Conservation (phyloP, 2,329 filamentous ascomycete genomes). For the Verticillium dahliae region DNA sequence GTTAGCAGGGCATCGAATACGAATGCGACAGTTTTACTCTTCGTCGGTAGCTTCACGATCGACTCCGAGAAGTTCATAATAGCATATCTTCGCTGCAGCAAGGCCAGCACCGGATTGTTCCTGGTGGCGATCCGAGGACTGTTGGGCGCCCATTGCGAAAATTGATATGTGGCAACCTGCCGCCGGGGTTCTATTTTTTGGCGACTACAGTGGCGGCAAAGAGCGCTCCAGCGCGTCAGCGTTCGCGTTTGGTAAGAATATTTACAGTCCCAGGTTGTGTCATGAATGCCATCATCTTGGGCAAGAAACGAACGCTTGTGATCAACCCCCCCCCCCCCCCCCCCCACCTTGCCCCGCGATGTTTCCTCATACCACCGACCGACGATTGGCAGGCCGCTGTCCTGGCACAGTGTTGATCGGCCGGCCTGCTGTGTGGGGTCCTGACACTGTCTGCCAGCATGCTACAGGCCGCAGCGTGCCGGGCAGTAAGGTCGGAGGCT, state of each 20-base stretch:
- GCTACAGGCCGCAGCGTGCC: too few species aligned
- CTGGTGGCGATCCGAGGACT: constrained; percentile 36
- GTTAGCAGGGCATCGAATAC: constrained; percentile 1
- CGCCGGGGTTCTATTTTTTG: too few species aligned
- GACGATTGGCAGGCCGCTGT: too few species aligned
- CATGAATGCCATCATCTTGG: neutral
- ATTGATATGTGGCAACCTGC: too few species aligned
- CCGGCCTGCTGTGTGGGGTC: neutral
- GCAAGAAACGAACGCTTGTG: neutral
- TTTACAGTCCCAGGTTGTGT: neutral
- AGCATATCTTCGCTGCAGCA: constrained; percentile 56
- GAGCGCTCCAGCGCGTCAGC: too few species aligned
- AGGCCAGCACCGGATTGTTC: constrained; percentile 15
- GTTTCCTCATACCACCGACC: neutral
- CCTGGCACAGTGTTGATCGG: neutral
- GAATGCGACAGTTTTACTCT: constrained; percentile 47
- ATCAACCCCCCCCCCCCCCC: too few species aligned
- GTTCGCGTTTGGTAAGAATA: neutral
- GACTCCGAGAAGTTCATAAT: constrained; percentile 78
- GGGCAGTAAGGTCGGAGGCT: too few species aligned
- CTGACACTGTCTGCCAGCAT: neutral
- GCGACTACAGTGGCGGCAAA: too few species aligned
- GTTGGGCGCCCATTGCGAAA: constrained; percentile 46
- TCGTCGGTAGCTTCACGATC: constrained; percentile 69
- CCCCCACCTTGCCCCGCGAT: neutral